Evolutionary conservation across 495 filamentous ascomycete genomes (phyloP).

Genomic region (Aspergillus bertholletiae): DNA sequence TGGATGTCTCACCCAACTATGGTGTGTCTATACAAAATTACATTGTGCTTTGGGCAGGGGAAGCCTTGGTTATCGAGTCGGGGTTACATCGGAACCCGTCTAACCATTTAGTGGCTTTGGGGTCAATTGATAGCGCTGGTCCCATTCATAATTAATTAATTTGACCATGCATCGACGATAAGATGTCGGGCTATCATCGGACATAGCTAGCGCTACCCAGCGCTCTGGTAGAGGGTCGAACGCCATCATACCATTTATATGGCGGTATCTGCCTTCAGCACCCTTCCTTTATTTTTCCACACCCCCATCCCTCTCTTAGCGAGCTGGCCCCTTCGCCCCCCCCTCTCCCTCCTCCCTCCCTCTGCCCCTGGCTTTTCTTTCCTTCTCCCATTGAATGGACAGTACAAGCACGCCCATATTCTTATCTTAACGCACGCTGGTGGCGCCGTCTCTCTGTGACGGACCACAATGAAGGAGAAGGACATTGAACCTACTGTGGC

Average conservation of each 20-base stretch:
- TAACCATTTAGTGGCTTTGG: not conserved
- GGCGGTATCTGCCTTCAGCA: not conserved
- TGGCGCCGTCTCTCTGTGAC: not conserved
- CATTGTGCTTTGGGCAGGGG: not conserved
- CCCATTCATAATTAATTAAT: slow-evolving; percentile 1
- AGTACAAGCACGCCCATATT: not conserved
- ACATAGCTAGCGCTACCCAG: not conserved
- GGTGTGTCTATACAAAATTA: not conserved
- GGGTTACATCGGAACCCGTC: slow-evolving; percentile 5
- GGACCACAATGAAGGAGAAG: slow-evolving; percentile 28
- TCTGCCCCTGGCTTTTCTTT: slow-evolving; percentile 1
- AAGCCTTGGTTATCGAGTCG: not conserved
- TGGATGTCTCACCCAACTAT: not conserved
- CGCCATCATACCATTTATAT: not conserved
- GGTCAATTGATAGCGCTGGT: slow-evolving; percentile 5
- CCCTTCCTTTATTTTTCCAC: not conserved
- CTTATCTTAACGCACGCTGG: not conserved
- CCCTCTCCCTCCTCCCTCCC: not conserved
- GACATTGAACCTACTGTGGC: slow-evolving; percentile 22
- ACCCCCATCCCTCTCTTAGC: not conserved
- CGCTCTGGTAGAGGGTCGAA: not conserved
- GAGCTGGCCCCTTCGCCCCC: not conserved
- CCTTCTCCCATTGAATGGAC: not conserved
- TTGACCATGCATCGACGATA: slow-evolving; percentile 1
- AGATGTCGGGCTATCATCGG: slow-evolving; percentile 9